These are phyloP conservation scores for Globisporangium nunn DNA, from an alignment of 352 stramenopile genomes.

Conservation along the genomic window DNA sequence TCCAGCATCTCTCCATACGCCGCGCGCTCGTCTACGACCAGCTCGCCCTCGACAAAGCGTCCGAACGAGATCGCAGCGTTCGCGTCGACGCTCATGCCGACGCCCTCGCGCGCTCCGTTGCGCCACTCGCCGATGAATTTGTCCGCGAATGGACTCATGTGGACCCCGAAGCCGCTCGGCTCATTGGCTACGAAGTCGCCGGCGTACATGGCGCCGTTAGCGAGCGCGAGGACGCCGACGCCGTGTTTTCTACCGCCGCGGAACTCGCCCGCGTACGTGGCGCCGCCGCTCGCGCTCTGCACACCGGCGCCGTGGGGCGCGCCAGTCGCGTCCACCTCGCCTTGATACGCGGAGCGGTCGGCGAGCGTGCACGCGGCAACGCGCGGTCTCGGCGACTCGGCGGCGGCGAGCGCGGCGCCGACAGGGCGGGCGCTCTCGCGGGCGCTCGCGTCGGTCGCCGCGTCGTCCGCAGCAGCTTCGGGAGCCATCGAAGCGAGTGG, in stretches of 20 bases:
- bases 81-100: conserved; percentile 27
- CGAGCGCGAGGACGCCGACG: conserved; percentile 29
- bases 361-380: conserved; percentile 17
- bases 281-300: conserved; percentile 24
- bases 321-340: conserved; percentile 20
- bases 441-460: not conserved
- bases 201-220: conserved; percentile 31
- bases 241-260: conserved; percentile 25
- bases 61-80: conserved; percentile 18
- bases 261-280: conserved; percentile 32
- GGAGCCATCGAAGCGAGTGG: no score
- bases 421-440: not conserved
- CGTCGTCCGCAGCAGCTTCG: not conserved
- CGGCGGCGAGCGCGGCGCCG: not conserved
- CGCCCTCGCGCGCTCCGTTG: conserved; percentile 27
- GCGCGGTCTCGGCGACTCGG: not conserved
- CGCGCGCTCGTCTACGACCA: not conserved
- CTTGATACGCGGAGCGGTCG: conserved; percentile 25
- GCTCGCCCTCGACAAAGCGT: conserved; percentile 19
- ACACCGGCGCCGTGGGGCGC: conserved; percentile 31
- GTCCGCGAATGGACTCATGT: conserved; percentile 31
- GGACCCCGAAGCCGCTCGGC: conserved; percentile 31
- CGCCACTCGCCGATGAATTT: conserved; percentile 39
- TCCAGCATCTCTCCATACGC: conserved; percentile 15
- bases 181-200: conserved; percentile 26